Evolutionary conservation across 2,329 filamentous ascomycete genomes (phyloP).

Genomic region (Xylaria sp.): DNA sequence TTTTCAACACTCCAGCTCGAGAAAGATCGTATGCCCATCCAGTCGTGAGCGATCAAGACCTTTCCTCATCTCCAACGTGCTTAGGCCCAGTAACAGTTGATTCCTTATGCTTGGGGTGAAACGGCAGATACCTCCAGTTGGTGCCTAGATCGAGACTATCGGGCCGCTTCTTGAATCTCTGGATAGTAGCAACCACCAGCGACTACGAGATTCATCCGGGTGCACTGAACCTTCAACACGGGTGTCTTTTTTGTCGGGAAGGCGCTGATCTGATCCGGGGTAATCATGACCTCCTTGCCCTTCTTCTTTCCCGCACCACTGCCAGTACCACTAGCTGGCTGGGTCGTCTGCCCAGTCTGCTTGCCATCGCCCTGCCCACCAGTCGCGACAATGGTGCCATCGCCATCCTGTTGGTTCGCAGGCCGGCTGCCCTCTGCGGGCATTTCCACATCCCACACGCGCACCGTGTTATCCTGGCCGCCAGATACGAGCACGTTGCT

Average conservation of each 20-base stretch:
- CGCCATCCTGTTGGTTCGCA: constrained; percentile 43
- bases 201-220: constrained; percentile 90
- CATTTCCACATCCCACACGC: constrained; percentile 87
- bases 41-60: too few relatives aligned
- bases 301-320: constrained; percentile 65
- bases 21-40: too few relatives aligned
- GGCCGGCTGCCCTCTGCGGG: constrained; percentile 60
- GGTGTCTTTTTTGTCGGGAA: constrained; percentile 97
- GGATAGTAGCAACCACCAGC: constrained; percentile 75
- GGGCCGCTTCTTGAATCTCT: constrained; percentile 40
- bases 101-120: not conserved
- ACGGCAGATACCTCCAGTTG: not conserved
- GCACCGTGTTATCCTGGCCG: constrained; percentile 88
- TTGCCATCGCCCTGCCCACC: constrained; percentile 46
- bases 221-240: constrained; percentile 91
- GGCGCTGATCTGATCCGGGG: constrained; percentile 89
- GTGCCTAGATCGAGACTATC: constrained; percentile 13
- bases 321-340: constrained; percentile 36
- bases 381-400: constrained; percentile 46
- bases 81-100: not conserved
- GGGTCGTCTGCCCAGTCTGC: constrained; percentile 34
- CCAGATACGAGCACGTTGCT: constrained; percentile 88
- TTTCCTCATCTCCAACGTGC: too few relatives aligned
- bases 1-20: not conserved
- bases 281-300: constrained; percentile 86